phyloP scores from a whole-genome alignment of 2,329 filamentous ascomycete species.

The Phaeosphaeria sp. region DNA sequence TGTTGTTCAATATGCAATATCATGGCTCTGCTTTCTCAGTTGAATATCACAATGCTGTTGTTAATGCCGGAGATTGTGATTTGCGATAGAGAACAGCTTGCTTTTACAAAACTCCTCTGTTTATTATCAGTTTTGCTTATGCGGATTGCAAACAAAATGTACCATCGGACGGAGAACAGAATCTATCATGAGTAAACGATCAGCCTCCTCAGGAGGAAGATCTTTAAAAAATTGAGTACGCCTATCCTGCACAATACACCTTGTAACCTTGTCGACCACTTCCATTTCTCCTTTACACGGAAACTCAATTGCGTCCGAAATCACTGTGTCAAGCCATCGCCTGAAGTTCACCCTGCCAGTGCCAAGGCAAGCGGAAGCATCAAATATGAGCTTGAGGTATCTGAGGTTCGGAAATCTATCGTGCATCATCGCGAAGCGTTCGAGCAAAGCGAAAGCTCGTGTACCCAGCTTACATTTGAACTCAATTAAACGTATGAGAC shows the following conservation, averaged over 20 bases:
- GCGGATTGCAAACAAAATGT: not conserved
- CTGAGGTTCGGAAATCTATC: not conserved
- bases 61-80: no score
- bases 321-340: not conserved
- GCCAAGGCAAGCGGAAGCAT: not conserved
- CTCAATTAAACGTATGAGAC: no score
- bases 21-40: not conserved
- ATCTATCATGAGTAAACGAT: not conserved
- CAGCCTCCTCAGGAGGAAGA: not conserved
- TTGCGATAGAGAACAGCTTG: no score
- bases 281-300: not conserved
- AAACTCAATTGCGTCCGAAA: not conserved
- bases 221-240: not conserved
- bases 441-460: not conserved
- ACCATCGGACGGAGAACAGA: not conserved
- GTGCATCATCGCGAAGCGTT: not conserved
- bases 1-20: not conserved
- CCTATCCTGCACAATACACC: not conserved
- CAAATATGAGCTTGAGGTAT: not conserved
- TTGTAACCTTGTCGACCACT: not conserved
- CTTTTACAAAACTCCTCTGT: no score
- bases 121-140: not conserved
- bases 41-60: no score
- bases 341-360: not conserved
- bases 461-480: not conserved